Evolutionary conservation across 2,329 filamentous ascomycete genomes (phyloP).

Genomic region (Zelopaecilomyces penicillatus): DNA sequence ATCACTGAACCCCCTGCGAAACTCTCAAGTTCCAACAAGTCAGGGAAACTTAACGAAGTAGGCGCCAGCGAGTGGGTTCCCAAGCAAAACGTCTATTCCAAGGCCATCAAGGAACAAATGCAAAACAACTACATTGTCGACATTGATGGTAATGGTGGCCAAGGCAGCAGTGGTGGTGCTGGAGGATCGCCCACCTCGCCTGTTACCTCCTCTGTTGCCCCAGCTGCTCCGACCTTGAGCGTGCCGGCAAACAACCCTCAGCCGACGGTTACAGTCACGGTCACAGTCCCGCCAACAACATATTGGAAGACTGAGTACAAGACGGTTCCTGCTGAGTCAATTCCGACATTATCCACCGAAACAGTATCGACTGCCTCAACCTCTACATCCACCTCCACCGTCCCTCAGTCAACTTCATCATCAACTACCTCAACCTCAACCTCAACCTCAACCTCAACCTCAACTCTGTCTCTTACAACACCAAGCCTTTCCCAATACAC

Average conservation of each 20-base stretch:
- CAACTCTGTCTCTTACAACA: neutral
- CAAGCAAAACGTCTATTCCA: constrained; percentile 32
- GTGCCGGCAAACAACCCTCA: constrained; percentile 7
- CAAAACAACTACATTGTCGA: constrained; percentile 36
- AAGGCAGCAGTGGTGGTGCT: constrained; percentile 13
- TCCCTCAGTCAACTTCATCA: neutral
- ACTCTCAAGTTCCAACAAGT: constrained; percentile 11
- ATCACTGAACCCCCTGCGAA: constrained; percentile 16
- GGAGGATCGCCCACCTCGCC: constrained; percentile 1
- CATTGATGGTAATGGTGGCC: constrained; percentile 20
- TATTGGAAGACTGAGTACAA: constrained; percentile 9
- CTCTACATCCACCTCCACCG: neutral
- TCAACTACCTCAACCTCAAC: neutral
- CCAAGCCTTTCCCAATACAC: constrained; percentile 1
- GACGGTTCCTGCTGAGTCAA: constrained; percentile 5
- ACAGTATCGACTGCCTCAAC: neutral
- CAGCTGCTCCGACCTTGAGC: constrained; percentile 10
- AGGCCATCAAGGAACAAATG: constrained; percentile 39
- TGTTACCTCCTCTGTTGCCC: constrained; percentile 6
- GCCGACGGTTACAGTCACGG: constrained; percentile 19
- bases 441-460: neutral
- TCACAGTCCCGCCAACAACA: constrained; percentile 16
- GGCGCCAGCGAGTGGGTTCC: constrained; percentile 21
- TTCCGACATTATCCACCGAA: neutral
- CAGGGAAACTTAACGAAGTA: constrained; percentile 15